Percentiles rank a stretch among this genome's conserved stretches.
Conservation (phyloP, 805 yeast genomes). For the Yamadazyma philogaea region DNA sequence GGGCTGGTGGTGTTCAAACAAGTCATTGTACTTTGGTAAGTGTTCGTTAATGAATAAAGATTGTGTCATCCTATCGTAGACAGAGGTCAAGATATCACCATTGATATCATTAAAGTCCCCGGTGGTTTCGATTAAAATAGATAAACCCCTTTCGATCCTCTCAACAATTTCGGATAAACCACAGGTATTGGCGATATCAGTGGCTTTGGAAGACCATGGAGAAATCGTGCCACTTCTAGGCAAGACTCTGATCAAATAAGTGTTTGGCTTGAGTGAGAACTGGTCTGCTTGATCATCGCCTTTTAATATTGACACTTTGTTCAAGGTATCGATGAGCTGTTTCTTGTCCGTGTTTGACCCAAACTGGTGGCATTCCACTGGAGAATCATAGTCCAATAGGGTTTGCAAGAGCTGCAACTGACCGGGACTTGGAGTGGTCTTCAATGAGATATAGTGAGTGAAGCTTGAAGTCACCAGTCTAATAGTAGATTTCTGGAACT, state of each 20-base stretch:
- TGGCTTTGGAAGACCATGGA: conserved; percentile 99
- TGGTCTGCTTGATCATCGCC: conserved; percentile 21
- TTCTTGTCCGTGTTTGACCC: conserved; percentile 24
- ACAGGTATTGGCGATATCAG: conserved; percentile 87
- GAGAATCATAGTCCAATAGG: conserved; percentile 71
- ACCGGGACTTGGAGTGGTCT: conserved; percentile 33
- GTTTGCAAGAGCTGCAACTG: conserved; percentile 51
- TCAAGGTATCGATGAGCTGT: conserved; percentile 38
- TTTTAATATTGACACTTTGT: conserved; percentile 23
- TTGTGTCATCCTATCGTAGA: conserved; percentile 96
- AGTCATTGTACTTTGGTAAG: conserved; percentile 64
- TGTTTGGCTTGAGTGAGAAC: conserved; percentile 2
- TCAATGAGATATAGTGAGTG: conserved; percentile 75
- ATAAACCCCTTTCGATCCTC: conserved; percentile 88
- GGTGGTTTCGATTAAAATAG: conserved; percentile 66
- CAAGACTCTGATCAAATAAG: conserved; percentile 64
- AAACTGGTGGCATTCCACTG: conserved; percentile 43
- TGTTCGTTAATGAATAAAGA: conserved; percentile 49
- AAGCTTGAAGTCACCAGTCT: conserved; percentile 69
- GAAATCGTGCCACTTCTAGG: conserved; percentile 97
- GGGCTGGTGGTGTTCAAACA: conserved; percentile 77
- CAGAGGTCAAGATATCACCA: conserved; percentile 59
- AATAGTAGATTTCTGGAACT: conserved; percentile 61
- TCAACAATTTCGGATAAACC: conserved; percentile 70
- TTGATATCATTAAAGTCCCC: conserved; percentile 60